A percentile compares a stretch with the other conserved stretches of the same genome.
Evolutionary conservation across 2,329 filamentous ascomycete species (phyloP).

Genomic region (Aspergillus latus): DNA sequence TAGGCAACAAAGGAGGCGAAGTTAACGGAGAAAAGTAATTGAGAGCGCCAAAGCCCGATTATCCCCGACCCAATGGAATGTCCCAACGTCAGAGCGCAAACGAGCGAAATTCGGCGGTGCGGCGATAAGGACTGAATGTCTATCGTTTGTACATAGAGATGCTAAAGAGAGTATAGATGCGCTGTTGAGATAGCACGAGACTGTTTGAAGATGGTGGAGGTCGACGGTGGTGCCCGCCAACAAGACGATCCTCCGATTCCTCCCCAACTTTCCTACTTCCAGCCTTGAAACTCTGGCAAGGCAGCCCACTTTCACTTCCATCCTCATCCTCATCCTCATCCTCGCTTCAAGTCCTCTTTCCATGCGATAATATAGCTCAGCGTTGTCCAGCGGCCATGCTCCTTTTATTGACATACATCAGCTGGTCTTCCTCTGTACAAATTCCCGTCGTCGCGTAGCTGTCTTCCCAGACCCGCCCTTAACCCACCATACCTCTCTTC

Average conservation of each 20-base stretch:
- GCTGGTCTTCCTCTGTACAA: slow-evolving; percentile 1
- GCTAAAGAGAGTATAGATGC: not conserved
- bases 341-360: slow-evolving; percentile 1
- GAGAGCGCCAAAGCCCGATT: slow-evolving; percentile 25
- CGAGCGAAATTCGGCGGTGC: not conserved
- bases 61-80: slow-evolving; percentile 20
- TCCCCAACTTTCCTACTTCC: slow-evolving; percentile 1
- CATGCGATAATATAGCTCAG: slow-evolving; percentile 26
- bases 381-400: slow-evolving; percentile 31
- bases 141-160: not conserved
- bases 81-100: not conserved
- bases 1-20: slow-evolving; percentile 10
- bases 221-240: slow-evolving; percentile 9
- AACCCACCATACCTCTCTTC: slow-evolving; percentile 8
- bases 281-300: not conserved
- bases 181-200: not conserved
- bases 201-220: not conserved
- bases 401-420: slow-evolving; percentile 6
- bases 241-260: not conserved
- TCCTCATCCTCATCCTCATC: not conserved
- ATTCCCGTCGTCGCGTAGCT: not conserved
- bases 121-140: not conserved
- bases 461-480: slow-evolving; percentile 1
- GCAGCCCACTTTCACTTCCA: not conserved
- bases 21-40: slow-evolving; percentile 11